These are phyloP conservation scores for Macroventuria anomochaeta DNA, from an alignment of 2,329 filamentous ascomycete genomes.

Conservation along the genomic window DNA sequence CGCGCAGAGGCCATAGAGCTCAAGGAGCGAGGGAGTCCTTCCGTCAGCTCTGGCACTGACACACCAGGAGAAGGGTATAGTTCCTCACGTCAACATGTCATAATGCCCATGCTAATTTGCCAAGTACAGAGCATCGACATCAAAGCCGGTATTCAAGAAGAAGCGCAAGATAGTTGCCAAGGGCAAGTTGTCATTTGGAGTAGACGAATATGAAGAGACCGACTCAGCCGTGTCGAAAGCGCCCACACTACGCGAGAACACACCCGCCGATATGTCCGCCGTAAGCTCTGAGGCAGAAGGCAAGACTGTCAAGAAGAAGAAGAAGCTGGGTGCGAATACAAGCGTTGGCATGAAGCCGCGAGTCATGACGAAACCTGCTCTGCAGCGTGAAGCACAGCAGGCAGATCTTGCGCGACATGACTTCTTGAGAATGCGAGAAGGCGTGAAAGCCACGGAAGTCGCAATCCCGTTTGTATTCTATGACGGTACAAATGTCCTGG, in stretches of 20 bases:
- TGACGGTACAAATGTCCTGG: constrained; percentile 88
- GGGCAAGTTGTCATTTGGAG: constrained; percentile 71
- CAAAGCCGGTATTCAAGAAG: constrained; percentile 62
- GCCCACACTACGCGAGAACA: constrained; percentile 49
- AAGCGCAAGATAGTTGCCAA: constrained; percentile 61
- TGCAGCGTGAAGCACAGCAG: constrained; percentile 80
- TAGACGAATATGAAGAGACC: constrained; percentile 70
- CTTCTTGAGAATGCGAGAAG: constrained; percentile 82
- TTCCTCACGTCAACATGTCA: not conserved
- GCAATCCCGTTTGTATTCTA: constrained; percentile 96
- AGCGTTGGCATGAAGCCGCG: constrained; percentile 68
- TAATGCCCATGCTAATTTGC: constrained; percentile 55
- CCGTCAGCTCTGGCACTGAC: constrained; percentile 60
- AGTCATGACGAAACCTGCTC: constrained; percentile 73
- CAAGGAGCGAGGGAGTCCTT: constrained; percentile 81
- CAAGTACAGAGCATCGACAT: constrained; percentile 63
- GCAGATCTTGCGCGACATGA: constrained; percentile 77
- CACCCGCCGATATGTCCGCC: constrained; percentile 47
- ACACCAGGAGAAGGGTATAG: constrained; percentile 68
- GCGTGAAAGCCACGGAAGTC: constrained; percentile 87
- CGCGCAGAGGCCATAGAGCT: constrained; percentile 92
- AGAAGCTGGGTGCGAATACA: constrained; percentile 66
- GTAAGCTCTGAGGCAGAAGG: constrained; percentile 41
- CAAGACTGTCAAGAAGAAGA: constrained; percentile 52
- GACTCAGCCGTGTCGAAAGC: constrained; percentile 51